Base-by-base conservation (phyloP, 306 rosid species). In the Lablab purpureus region DNA sequence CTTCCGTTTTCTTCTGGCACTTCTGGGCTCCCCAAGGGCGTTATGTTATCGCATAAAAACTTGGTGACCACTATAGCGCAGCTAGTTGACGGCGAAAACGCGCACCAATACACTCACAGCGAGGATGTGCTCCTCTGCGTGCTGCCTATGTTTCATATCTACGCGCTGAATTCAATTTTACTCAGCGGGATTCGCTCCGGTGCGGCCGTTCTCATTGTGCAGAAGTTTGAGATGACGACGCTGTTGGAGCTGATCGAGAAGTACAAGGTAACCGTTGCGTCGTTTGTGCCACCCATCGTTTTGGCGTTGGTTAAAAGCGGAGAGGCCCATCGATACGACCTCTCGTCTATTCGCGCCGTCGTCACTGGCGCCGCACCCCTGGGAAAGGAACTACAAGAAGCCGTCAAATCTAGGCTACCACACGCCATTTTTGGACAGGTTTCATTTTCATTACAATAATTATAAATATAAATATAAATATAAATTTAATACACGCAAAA, bases 1-100 rank as follows among this genome's bases (percentile, higher is more conserved):
- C 69, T 94, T 5, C 97, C 96, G 0, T 94, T 88, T 49, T 94
- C 97, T 0, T 94, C 98, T 0, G 98, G 97, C 0, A 94, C 98
- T 0, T 90, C 96, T 0, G 97, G 98, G 5, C 78, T 91, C 0
- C 96, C 97, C 0, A 94, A 94, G 32, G 97, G 98, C 0, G 98
- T 92, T 6, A 85, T 92, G 96, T 22, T 94, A n/a, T 90, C 94
- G 0, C 98, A 94, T 70, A 77, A 59, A 52, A 89, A 84, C 8
- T 23, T 89, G 59, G 97, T 94, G 0, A 90, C 97, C 0, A 89
- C 91, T 17, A 86, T 92, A 69, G 90, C 91, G 4, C 94, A 90
- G 74, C 86, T 89, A 3, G 97, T 94, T 0, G 97, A 94, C 27
- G 97, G 97, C 0, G 97, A 94, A 3, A 90, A 91, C 19, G 96